A percentile compares a stretch with the other conserved stretches of the same genome.
These are phyloP conservation scores for Trametes meyenii DNA, from an alignment of 768 basidiomycete genomes.

Conservation along the genomic window DNA sequence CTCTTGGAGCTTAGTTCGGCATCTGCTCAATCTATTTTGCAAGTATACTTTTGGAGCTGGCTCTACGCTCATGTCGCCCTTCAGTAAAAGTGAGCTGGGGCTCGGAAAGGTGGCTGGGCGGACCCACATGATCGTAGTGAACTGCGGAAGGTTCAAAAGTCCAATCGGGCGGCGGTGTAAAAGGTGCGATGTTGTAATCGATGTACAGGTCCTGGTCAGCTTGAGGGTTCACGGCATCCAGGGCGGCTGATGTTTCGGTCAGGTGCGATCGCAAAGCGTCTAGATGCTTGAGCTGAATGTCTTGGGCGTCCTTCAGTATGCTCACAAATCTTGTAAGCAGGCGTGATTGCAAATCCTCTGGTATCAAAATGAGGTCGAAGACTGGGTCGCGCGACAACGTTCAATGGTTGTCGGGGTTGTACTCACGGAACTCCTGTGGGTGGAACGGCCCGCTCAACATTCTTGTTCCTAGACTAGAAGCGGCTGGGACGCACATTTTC, in stretches of 20 bases:
- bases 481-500: slow-evolving; percentile 61
- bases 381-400: no score
- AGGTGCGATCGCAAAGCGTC: slow-evolving; percentile 58
- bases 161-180: slow-evolving; percentile 67
- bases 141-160: slow-evolving; percentile 72
- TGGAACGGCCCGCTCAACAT: slow-evolving; percentile 4
- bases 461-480: neutral
- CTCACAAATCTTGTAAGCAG: slow-evolving; percentile 57
- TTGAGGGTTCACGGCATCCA: slow-evolving; percentile 54
- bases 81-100: neutral
- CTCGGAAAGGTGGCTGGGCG: neutral
- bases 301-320: slow-evolving; percentile 61
- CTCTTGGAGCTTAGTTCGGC: slow-evolving; percentile 65
- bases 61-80: slow-evolving; percentile 69
- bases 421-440: slow-evolving; percentile 70
- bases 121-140: slow-evolving; percentile 75
- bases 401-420: neutral
- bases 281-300: slow-evolving; percentile 59
- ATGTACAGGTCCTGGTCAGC: slow-evolving; percentile 76
- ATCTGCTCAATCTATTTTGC: slow-evolving; percentile 73
- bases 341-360: slow-evolving; percentile 72
- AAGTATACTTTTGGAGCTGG: slow-evolving; percentile 73
- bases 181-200: slow-evolving; percentile 68
- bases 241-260: slow-evolving; percentile 46
- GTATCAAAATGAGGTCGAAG: neutral